Evolutionary conservation across 306 rosid genomes (phyloP).

Genomic region (Glycine soja): DNA sequence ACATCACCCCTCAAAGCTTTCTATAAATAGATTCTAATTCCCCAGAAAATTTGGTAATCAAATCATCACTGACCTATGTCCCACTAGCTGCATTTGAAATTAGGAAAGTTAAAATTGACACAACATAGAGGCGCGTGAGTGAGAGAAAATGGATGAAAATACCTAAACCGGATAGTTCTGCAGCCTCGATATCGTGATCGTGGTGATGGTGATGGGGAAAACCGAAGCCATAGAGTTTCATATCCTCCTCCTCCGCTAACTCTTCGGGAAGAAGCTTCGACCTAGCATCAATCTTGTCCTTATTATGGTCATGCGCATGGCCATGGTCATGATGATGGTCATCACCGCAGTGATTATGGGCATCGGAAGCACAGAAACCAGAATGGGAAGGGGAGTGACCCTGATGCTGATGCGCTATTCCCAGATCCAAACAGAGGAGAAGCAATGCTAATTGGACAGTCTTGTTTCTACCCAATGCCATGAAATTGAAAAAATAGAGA

Average conservation of each 20-base stretch:
- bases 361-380: slow-evolving; percentile 30
- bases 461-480: slow-evolving; percentile 43
- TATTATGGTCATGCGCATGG: slow-evolving; percentile 36
- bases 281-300: slow-evolving; percentile 33
- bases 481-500: neutral
- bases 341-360: neutral
- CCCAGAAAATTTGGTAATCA: no score
- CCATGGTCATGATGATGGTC: neutral
- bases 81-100: neutral
- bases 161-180: slow-evolving; percentile 77
- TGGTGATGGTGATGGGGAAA: slow-evolving; percentile 45
- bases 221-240: slow-evolving; percentile 80
- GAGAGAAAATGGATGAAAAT: neutral
- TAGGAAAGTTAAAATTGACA: neutral
- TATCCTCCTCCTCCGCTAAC: slow-evolving; percentile 96
- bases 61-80: no score
- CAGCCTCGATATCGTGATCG: slow-evolving; percentile 42
- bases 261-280: slow-evolving; percentile 87
- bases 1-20: neutral
- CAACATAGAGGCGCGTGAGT: neutral
- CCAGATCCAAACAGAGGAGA: slow-evolving; percentile 63
- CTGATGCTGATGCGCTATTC: slow-evolving; percentile 44
- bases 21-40: no score
- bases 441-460: slow-evolving; percentile 19
- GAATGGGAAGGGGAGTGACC: slow-evolving; percentile 50